phyloP scores from a whole-genome alignment of 148 eudicot genomes.

The Oxyria digyna region DNA sequence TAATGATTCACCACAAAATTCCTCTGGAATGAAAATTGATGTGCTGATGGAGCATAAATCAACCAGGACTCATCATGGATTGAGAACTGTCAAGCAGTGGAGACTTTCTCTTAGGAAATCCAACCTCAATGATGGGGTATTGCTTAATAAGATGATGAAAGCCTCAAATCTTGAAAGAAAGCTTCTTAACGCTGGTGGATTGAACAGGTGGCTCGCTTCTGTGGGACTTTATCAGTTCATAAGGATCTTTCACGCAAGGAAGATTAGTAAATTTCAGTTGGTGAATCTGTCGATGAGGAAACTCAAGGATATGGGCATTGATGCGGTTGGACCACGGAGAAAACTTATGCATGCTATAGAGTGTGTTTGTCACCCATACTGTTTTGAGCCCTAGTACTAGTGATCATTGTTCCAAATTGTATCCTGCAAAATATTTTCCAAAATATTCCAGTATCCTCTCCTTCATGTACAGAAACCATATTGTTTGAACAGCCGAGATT shows the following conservation, averaged over 20 bases:
- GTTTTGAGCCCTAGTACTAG: slow-evolving; percentile 18
- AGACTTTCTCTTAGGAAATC: slow-evolving; percentile 3
- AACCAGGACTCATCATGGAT: slow-evolving; percentile 11
- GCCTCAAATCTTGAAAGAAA: slow-evolving; percentile 58
- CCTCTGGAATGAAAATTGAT: slow-evolving; percentile 11
- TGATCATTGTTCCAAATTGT: not conserved
- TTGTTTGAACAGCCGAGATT: not conserved
- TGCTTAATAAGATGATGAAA: slow-evolving; percentile 42
- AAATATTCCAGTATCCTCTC: not conserved
- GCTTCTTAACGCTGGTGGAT: slow-evolving; percentile 69
- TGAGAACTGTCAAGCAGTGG: slow-evolving; percentile 15
- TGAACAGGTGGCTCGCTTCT: slow-evolving; percentile 63
- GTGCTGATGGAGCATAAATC: slow-evolving; percentile 8
- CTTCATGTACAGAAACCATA: not conserved
- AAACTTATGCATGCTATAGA: slow-evolving; percentile 90
- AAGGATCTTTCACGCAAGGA: slow-evolving; percentile 34
- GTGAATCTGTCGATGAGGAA: slow-evolving; percentile 68
- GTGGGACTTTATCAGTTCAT: slow-evolving; percentile 61
- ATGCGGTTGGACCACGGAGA: slow-evolving; percentile 87
- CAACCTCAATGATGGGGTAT: slow-evolving; percentile 14
- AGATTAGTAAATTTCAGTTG: slow-evolving; percentile 51
- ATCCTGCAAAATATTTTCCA: not conserved
- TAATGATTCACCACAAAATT: slow-evolving; percentile 8
- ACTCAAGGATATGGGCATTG: slow-evolving; percentile 85
- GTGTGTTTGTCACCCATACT: slow-evolving; percentile 48